Evolutionary conservation across 441 rosid species (phyloP).

Genomic region (Sinapis alba): DNA sequence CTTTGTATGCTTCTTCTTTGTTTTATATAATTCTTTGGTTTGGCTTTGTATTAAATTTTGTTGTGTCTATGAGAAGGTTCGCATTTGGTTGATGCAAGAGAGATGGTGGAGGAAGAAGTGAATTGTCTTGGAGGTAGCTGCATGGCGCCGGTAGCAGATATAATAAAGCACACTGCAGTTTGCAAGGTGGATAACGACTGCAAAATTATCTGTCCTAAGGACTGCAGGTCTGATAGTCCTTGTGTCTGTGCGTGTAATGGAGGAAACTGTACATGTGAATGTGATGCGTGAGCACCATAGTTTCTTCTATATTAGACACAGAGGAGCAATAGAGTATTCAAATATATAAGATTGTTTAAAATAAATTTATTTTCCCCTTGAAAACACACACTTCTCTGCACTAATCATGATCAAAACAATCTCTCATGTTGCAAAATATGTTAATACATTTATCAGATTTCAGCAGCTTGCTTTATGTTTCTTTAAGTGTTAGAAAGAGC

Average conservation of each 20-base stretch:
- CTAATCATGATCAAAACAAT: background rate
- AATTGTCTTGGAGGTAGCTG: conserved; percentile 12
- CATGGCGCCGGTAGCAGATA: background rate
- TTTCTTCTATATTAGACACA: background rate
- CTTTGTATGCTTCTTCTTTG: conserved; percentile 12
- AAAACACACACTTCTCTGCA: background rate
- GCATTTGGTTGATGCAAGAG: conserved; percentile 25
- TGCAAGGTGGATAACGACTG: background rate
- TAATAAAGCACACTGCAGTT: background rate
- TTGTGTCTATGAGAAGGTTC: conserved; percentile 20
- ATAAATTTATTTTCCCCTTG: background rate
- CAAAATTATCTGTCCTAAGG: conserved; percentile 15
- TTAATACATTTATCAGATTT: background rate
- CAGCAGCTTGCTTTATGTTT: background rate
- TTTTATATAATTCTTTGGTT: background rate
- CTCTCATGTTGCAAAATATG: background rate
- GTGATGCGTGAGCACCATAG: background rate
- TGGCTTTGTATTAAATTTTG: background rate
- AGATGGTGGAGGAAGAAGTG: conserved; percentile 12
- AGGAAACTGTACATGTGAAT: background rate
- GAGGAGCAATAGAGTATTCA: background rate
- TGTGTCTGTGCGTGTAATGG: background rate
- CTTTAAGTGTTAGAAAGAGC: too few species aligned
- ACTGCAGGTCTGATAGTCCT: background rate
- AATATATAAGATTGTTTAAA: too few species aligned